Conservation (phyloP, 768 basidiomycete species). For the Ephemerocybe angulata region DNA sequence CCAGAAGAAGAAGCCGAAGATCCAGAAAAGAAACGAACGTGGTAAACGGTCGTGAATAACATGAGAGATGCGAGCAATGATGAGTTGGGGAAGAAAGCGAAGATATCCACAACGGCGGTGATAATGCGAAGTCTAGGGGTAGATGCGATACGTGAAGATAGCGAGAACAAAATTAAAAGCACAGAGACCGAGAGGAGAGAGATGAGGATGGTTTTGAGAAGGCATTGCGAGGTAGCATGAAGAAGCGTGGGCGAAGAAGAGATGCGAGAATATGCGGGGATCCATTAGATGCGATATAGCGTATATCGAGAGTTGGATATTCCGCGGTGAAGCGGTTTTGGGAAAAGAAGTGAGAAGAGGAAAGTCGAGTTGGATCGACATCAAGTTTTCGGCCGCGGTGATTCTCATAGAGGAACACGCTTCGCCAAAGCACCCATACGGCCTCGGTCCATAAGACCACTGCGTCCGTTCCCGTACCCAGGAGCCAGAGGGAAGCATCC, state of each 20-base stretch:
- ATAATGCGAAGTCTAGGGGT: not conserved
- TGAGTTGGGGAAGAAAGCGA: not conserved
- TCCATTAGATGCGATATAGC: not conserved
- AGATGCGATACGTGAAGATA: not conserved
- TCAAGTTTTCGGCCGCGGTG: conserved; percentile 3
- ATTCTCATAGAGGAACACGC: conserved; percentile 21
- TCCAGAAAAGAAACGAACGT: not conserved
- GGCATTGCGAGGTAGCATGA: not conserved
- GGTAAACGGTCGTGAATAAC: not conserved
- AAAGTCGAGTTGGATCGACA: not conserved
- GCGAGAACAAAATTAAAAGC: not conserved
- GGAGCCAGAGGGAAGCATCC: conserved; percentile 46
- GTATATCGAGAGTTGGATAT: not conserved
- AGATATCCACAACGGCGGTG: not conserved
- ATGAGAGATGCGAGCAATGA: not conserved
- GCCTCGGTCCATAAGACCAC: conserved; percentile 52
- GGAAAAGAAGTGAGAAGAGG: not conserved
- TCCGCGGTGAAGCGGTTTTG: conserved; percentile 10
- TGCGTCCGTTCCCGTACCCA: conserved; percentile 62
- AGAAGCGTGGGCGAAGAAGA: not conserved
- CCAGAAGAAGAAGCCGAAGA: not conserved
- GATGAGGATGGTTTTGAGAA: not conserved
- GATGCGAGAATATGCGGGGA: not conserved
- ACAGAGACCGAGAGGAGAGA: not conserved
- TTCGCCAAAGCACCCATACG: conserved; percentile 13